Percentiles rank a stretch among this genome's conserved stretches.
phyloP scores from a whole-genome alignment of 805 yeast genomes.

The Spathaspora arborariae region DNA sequence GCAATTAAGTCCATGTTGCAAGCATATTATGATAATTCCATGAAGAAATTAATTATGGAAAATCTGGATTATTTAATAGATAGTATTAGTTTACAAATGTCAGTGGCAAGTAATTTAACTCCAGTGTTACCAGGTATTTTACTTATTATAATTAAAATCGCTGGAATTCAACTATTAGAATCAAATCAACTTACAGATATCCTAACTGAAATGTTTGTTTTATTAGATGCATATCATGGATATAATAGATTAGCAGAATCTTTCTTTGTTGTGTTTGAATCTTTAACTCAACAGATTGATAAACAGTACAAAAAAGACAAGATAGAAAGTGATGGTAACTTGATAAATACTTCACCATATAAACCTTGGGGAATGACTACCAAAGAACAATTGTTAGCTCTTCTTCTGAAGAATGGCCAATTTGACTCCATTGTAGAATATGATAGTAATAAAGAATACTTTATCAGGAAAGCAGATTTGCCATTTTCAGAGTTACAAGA shows the following conservation, averaged over 20 bases:
- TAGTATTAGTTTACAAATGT: conserved; percentile 63
- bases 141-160: conserved; percentile 62
- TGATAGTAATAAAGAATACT: conserved; percentile 37
- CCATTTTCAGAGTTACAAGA: conserved; percentile 27
- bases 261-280: conserved; percentile 67
- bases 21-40: conserved; percentile 51
- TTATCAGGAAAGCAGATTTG: conserved; percentile 32
- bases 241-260: conserved; percentile 70
- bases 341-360: conserved; percentile 19
- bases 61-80: conserved; percentile 84
- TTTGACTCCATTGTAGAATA: conserved; percentile 24
- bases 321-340: conserved; percentile 2
- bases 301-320: conserved; percentile 7
- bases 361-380: conserved; percentile 61
- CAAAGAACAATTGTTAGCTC: conserved; percentile 39
- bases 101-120: conserved; percentile 61
- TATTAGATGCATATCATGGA: conserved; percentile 83
- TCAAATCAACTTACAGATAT: conserved; percentile 64
- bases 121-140: conserved; percentile 72
- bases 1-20: conserved; percentile 44
- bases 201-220: conserved; percentile 65
- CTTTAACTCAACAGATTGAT: conserved; percentile 44
- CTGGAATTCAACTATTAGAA: conserved; percentile 62
- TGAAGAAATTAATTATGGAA: conserved; percentile 52
- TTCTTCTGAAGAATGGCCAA: conserved; percentile 31